Conservation (phyloP, 2,329 filamentous ascomycete genomes). For the Dothideomycetes sp. region DNA sequence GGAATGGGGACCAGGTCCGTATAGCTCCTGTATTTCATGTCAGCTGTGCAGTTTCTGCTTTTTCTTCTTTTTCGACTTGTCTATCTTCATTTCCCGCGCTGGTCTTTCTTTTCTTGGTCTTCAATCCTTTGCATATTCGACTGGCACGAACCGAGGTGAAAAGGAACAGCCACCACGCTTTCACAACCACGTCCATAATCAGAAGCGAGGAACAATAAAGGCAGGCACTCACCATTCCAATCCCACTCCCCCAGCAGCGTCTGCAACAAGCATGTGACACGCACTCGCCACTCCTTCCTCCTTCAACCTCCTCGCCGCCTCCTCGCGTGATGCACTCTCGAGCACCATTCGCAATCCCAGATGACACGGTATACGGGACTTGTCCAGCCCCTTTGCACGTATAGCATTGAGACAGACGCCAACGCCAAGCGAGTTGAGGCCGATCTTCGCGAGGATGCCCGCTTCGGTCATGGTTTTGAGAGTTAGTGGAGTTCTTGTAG, state of each 20-base stretch:
- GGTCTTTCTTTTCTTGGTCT: too few species aligned
- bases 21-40: constrained; percentile 13
- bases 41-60: too few species aligned
- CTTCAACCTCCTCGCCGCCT: constrained; percentile 35
- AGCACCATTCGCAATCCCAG: constrained; percentile 46
- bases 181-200: too few species aligned
- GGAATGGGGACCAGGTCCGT: constrained; percentile 20
- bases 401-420: constrained; percentile 54
- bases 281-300: constrained; percentile 39
- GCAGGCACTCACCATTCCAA: constrained; percentile 33
- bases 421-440: constrained; percentile 48
- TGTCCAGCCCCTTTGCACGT: constrained; percentile 43
- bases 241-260: constrained; percentile 34
- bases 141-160: too few species aligned
- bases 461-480: constrained; percentile 49
- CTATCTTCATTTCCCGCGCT: too few species aligned
- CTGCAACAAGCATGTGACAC: constrained; percentile 45
- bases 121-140: too few species aligned
- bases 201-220: too few species aligned
- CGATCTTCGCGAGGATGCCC: constrained; percentile 55
- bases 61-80: too few species aligned
- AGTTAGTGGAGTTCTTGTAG: too few species aligned
- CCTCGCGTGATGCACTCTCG: constrained; percentile 37
- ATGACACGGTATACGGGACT: constrained; percentile 46
- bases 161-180: too few species aligned